Percentiles rank a stretch among this genome's conserved stretches.
Evolutionary conservation across 116 monocot genomes (phyloP).

Genomic region (Zostera marina): DNA sequence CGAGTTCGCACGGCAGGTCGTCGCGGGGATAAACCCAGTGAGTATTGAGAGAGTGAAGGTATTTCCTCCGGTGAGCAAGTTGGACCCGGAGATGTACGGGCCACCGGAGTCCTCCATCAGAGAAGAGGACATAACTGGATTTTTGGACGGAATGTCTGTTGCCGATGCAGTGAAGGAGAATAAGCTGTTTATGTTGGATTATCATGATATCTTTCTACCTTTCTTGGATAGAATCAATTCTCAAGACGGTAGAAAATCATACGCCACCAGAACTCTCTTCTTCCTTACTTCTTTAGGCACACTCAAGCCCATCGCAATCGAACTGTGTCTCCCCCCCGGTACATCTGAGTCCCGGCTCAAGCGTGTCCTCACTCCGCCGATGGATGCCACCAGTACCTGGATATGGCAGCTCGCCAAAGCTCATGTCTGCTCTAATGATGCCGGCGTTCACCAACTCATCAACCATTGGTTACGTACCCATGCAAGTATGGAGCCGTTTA

Average conservation of each 20-base stretch:
- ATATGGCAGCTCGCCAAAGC: constrained; percentile 96
- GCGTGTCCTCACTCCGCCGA: constrained; percentile 62
- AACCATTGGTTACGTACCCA: constrained; percentile 95
- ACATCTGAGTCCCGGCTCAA: constrained; percentile 15
- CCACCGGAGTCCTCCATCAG: constrained; percentile 66
- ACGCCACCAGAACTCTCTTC: constrained; percentile 77
- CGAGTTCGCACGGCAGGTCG: constrained; percentile 63
- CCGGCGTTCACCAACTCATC: constrained; percentile 88
- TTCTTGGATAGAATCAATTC: constrained; percentile 77
- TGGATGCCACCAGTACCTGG: constrained; percentile 62
- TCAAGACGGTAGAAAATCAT: constrained; percentile 59
- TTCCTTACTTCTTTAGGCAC: constrained; percentile 57
- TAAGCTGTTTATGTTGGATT: constrained; percentile 66
- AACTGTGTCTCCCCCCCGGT: constrained; percentile 53
- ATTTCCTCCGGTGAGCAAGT: constrained; percentile 72
- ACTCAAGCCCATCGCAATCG: constrained; percentile 72
- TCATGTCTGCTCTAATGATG: constrained; percentile 85
- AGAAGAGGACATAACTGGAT: constrained; percentile 50
- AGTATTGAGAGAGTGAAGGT: constrained; percentile 41
- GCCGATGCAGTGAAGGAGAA: constrained; percentile 63
- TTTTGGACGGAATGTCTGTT: constrained; percentile 60
- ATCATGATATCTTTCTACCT: constrained; percentile 72
- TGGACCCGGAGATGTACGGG: constrained; percentile 59
- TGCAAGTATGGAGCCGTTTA: constrained; percentile 80
- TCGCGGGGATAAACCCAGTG: constrained; percentile 85